Evolutionary conservation across 495 filamentous ascomycete genomes (phyloP).

Genomic region (Xylaria bambusicola): DNA sequence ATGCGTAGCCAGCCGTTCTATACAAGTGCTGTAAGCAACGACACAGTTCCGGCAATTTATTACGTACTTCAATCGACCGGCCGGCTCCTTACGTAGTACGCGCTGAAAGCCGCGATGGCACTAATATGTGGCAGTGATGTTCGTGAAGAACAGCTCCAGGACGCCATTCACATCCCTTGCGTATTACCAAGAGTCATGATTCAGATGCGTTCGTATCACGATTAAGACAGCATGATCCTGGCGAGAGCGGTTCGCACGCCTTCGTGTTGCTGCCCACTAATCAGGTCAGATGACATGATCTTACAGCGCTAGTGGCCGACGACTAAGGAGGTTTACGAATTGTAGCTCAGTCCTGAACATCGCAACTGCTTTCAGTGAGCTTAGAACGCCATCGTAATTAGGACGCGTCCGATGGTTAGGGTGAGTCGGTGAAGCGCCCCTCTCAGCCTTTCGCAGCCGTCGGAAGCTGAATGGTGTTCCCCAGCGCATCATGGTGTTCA

Average conservation of each 20-base stretch:
- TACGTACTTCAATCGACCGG: slow-evolving; percentile 7
- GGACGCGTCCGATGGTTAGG: not conserved
- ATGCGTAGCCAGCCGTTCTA: not conserved
- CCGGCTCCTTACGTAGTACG: not conserved
- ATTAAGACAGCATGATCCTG: not conserved
- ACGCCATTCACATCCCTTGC: slow-evolving; percentile 5
- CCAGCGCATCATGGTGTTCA: not conserved
- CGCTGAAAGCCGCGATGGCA: not conserved
- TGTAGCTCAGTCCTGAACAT: slow-evolving; percentile 1
- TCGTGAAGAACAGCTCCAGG: not conserved
- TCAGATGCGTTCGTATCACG: not conserved
- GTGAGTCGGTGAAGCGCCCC: not conserved
- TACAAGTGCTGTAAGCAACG: not conserved
- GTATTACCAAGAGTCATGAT: too few relatives aligned
- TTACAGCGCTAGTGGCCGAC: slow-evolving; percentile 3
- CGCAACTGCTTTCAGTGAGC: slow-evolving; percentile 1
- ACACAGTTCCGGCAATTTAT: not conserved
- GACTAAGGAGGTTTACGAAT: too few relatives aligned
- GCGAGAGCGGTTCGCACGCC: not conserved
- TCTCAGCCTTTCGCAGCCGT: not conserved
- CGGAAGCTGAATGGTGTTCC: not conserved
- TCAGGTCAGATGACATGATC: not conserved
- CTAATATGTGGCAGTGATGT: not conserved
- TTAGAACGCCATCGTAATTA: not conserved
- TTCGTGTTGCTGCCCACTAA: slow-evolving; percentile 7